These are phyloP conservation scores for Williopsis jadinii DNA, from an alignment of 1,139 yeast species.

Conservation along the genomic window DNA sequence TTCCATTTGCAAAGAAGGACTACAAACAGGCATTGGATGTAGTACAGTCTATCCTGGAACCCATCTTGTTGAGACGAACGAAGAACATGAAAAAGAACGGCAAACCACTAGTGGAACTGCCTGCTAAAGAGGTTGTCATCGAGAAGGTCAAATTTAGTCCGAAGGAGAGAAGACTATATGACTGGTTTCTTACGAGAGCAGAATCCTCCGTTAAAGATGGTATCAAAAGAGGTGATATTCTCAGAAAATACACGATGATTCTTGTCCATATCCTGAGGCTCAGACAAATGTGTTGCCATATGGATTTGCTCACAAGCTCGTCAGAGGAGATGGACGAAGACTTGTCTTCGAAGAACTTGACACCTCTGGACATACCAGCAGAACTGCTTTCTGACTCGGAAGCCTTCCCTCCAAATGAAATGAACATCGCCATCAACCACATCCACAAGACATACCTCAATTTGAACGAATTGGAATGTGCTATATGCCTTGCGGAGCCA, in stretches of 20 bases:
- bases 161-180: slow-evolving; percentile 60
- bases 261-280: slow-evolving; percentile 77
- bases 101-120: slow-evolving; percentile 65
- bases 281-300: slow-evolving; percentile 87
- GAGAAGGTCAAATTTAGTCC: slow-evolving; percentile 62
- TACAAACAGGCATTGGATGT: slow-evolving; percentile 71
- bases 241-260: slow-evolving; percentile 71
- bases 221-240: slow-evolving; percentile 57
- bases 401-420: slow-evolving; percentile 15
- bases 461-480: slow-evolving; percentile 62
- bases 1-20: slow-evolving; percentile 73
- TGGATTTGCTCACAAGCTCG: slow-evolving; percentile 25
- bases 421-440: slow-evolving; percentile 28
- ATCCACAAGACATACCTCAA: slow-evolving; percentile 31
- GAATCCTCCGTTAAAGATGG: slow-evolving; percentile 59
- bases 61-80: slow-evolving; percentile 77
- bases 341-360: slow-evolving; percentile 29
- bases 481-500: slow-evolving; percentile 70
- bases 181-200: slow-evolving; percentile 65
- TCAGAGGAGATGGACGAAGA: slow-evolving; percentile 29
- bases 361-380: slow-evolving; percentile 24
- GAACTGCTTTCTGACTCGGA: slow-evolving; percentile 10
- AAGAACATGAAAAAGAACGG: slow-evolving; percentile 84
- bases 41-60: slow-evolving; percentile 79
- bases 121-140: slow-evolving; percentile 65